phyloP scores from a whole-genome alignment of 306 rosid genomes.

The Cucurbita pepo region DNA sequence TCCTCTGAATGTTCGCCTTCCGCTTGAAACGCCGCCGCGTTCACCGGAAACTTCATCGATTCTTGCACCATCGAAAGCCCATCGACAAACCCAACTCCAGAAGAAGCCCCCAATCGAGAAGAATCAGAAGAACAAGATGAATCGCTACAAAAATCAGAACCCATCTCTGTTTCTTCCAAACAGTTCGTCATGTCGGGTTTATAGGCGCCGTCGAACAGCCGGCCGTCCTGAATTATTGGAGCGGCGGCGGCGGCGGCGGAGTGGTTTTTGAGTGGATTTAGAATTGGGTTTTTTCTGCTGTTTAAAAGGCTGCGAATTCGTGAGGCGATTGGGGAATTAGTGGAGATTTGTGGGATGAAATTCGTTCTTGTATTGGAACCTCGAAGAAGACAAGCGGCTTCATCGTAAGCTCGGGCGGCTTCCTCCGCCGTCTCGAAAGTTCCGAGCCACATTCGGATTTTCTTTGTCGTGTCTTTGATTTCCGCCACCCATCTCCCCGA shows the following conservation, averaged over 20 bases:
- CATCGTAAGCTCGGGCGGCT: conserved; percentile 88
- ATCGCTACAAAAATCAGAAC: neutral
- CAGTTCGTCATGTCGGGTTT: conserved; percentile 59
- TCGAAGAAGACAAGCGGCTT: conserved; percentile 92
- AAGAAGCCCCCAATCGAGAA: conserved; percentile 13
- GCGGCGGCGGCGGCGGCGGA: neutral
- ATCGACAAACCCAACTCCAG: neutral
- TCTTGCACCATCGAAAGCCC: conserved; percentile 29
- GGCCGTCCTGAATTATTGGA: neutral
- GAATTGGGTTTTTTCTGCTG: conserved; percentile 20
- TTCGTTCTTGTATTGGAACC: conserved; percentile 84
- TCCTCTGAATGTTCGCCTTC: neutral
- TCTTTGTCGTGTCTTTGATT: conserved; percentile 83
- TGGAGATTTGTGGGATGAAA: conserved; percentile 62
- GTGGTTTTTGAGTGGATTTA: neutral
- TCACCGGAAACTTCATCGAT: conserved; percentile 35
- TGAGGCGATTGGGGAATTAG: conserved; percentile 74
- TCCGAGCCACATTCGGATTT: conserved; percentile 97
- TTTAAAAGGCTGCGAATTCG: conserved; percentile 57
- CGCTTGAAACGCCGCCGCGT: neutral
- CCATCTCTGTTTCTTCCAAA: conserved; percentile 16
- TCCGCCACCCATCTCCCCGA: conserved; percentile 99
- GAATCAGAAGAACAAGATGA: conserved; percentile 3
- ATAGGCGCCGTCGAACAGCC: conserved; percentile 36
- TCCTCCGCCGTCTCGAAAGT: conserved; percentile 93